These are phyloP conservation scores for Grammothele lineata DNA, from an alignment of 768 basidiomycete genomes.

Conservation along the genomic window DNA sequence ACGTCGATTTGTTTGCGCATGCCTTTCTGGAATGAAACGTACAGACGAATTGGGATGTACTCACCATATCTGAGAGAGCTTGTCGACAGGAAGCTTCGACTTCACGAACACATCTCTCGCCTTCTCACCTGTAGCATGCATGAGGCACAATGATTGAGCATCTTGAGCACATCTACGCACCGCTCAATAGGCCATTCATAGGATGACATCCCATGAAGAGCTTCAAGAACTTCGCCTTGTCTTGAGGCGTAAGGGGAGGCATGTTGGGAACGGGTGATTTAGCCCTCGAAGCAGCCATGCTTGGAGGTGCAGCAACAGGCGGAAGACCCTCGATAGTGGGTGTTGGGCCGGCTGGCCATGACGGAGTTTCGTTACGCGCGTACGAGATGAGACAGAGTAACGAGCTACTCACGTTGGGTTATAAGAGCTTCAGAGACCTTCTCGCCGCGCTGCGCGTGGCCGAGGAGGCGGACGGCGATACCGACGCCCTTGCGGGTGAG, in stretches of 20 bases:
- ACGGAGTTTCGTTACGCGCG: conserved; percentile 7
- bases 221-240: conserved; percentile 78
- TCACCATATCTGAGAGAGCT: conserved; percentile 90
- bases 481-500: conserved; percentile 86
- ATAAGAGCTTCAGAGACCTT: conserved; percentile 57
- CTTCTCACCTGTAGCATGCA: conserved; percentile 66
- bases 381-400: background rate
- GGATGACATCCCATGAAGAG: conserved; percentile 75
- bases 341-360: conserved; percentile 71
- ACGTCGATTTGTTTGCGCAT: no score
- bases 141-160: no score
- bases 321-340: conserved; percentile 73
- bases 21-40: no score
- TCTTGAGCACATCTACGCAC: conserved; percentile 35
- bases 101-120: conserved; percentile 89
- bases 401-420: conserved; percentile 57
- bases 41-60: conserved; percentile 18
- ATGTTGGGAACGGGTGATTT: conserved; percentile 51
- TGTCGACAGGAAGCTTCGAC: conserved; percentile 82
- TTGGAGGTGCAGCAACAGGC: conserved; percentile 48
- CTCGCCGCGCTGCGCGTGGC: conserved; percentile 87
- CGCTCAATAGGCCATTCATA: conserved; percentile 70
- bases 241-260: conserved; percentile 71
- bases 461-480: conserved; percentile 85
- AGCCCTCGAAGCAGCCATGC: conserved; percentile 43